Conservation (phyloP, 768 basidiomycete species). For the Termitomyces sp. region DNA sequence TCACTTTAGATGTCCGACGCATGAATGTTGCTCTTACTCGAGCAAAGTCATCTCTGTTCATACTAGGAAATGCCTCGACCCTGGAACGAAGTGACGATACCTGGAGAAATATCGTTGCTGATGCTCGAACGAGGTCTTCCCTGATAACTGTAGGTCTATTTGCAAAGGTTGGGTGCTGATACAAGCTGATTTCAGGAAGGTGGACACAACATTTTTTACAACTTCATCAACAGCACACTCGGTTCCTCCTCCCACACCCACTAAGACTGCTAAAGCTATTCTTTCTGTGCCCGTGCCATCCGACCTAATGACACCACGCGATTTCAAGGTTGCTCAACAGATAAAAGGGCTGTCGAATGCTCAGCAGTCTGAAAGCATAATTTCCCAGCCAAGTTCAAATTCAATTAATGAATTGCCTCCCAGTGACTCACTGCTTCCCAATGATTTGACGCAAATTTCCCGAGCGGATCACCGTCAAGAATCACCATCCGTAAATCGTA, state of each 20-base stretch:
- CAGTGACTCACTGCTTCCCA: background rate
- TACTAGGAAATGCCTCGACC: conserved; percentile 88
- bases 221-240: conserved; percentile 4
- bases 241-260: conserved; percentile 18
- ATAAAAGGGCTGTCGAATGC: conserved; percentile 1
- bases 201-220: conserved; percentile 24
- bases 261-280: conserved; percentile 6
- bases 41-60: conserved; percentile 90
- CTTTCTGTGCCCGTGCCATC: conserved; percentile 12
- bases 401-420: background rate
- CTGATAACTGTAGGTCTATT: conserved; percentile 53
- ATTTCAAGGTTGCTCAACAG: conserved; percentile 11
- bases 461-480: background rate
- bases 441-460: background rate
- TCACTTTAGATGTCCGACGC: conserved; percentile 63
- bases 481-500: background rate
- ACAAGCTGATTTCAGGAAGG: conserved; percentile 12
- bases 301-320: conserved; percentile 16
- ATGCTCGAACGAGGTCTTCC: conserved; percentile 64
- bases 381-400: background rate
- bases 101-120: conserved; percentile 75
- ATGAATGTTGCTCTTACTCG: conserved; percentile 99
- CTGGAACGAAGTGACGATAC: conserved; percentile 79
- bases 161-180: background rate
- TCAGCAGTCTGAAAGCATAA: background rate